Conservation (phyloP, 805 yeast genomes). For the Ogataea glucozyma region DNA sequence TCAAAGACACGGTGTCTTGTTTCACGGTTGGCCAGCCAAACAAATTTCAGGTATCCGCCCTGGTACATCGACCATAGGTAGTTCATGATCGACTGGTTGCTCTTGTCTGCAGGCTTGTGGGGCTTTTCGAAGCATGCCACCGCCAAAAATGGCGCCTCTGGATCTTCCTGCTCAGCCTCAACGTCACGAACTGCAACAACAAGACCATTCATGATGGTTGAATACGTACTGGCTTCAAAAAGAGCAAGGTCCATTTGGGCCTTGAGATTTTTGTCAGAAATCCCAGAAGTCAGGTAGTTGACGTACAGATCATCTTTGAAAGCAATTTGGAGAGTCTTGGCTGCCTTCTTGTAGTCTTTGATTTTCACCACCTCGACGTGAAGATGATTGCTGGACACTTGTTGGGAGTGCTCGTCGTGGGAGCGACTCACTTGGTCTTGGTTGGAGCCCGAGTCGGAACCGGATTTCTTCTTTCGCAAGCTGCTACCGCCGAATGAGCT, state of each 20-base stretch:
- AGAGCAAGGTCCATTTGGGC: slow-evolving; percentile 48
- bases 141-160: slow-evolving; percentile 49
- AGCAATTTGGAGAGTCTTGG: slow-evolving; percentile 52
- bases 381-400: slow-evolving; percentile 1
- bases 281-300: slow-evolving; percentile 48
- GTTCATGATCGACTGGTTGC: slow-evolving; percentile 34
- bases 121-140: slow-evolving; percentile 51
- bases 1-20: slow-evolving; percentile 51
- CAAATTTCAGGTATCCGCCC: slow-evolving; percentile 35
- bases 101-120: slow-evolving; percentile 14
- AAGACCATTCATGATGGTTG: slow-evolving; percentile 50
- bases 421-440: no score
- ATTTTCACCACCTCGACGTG: slow-evolving; percentile 36
- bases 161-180: slow-evolving; percentile 42
- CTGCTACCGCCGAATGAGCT: slow-evolving; percentile 16
- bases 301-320: slow-evolving; percentile 57
- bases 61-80: slow-evolving; percentile 36
- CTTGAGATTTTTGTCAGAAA: slow-evolving; percentile 37
- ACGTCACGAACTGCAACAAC: slow-evolving; percentile 51
- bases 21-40: slow-evolving; percentile 39
- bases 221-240: slow-evolving; percentile 55
- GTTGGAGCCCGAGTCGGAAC: slow-evolving; percentile 14
- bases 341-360: slow-evolving; percentile 54
- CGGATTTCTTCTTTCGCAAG: slow-evolving; percentile 10
- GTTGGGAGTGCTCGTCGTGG: slow-evolving; percentile 5